Evolutionary conservation across 1,139 yeast genomes (phyloP).

Genomic region (Saccharomycopsis phalli): DNA sequence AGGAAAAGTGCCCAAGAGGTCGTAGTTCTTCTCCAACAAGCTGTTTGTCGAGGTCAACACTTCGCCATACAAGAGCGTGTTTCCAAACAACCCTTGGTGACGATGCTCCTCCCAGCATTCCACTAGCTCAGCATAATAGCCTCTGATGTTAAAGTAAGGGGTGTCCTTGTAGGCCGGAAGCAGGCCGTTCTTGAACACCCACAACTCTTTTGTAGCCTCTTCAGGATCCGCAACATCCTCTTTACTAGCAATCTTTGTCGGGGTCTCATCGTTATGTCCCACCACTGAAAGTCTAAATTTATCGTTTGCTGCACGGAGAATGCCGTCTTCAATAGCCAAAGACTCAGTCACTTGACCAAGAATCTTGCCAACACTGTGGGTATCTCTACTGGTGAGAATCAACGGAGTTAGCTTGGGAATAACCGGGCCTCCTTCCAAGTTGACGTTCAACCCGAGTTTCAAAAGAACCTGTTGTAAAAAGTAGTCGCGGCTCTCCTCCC

Average conservation of each 20-base stretch:
- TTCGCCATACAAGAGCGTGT: conserved; percentile 67
- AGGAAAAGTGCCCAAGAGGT: conserved; percentile 51
- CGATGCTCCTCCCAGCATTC: conserved; percentile 25
- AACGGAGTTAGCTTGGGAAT: conserved; percentile 63
- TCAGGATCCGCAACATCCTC: conserved; percentile 42
- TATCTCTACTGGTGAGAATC: conserved; percentile 25
- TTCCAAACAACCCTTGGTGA: conserved; percentile 38
- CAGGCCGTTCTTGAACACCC: conserved; percentile 28
- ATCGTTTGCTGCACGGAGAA: conserved; percentile 45
- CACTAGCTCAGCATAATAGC: conserved; percentile 44
- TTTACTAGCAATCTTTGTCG: no score
- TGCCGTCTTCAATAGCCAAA: conserved; percentile 34
- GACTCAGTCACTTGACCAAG: conserved; percentile 26
- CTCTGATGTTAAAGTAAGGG: conserved; percentile 60
- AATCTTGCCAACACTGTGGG: conserved; percentile 19
- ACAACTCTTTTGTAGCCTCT: conserved; percentile 43
- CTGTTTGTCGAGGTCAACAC: conserved; percentile 85
- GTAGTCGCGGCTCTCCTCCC: conserved; percentile 40
- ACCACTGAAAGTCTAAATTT: conserved; percentile 35
- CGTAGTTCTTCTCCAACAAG: conserved; percentile 63
- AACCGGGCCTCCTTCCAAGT: conserved; percentile 38
- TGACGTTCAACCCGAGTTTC: conserved; percentile 61
- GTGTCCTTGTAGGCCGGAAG: conserved; percentile 45
- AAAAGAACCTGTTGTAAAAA: conserved; percentile 50
- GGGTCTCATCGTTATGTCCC: conserved; percentile 25